phyloP scores from a whole-genome alignment of 176 grass and related monocot species.

The Sorghum bicolor region Sorghum_bicolor_NCBIv3 NC_012873.2:54537001-54537500 shows the following conservation, averaged over 20 bases:
- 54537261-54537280: not conserved
- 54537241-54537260: not conserved
- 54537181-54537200: not conserved
- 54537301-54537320: not conserved
- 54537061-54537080: not conserved
- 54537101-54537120: not conserved
- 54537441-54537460: not conserved
- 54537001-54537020: not conserved
- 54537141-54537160: not conserved
- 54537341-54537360: not conserved
- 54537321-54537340: not conserved
- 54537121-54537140: not conserved
- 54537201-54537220: not conserved
- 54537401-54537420: not conserved
- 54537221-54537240: not conserved
- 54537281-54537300: not conserved
- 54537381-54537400: not conserved
- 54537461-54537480: not conserved
- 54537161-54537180: conserved; percentile 6
- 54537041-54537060: not conserved
- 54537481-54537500: not conserved
- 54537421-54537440: not conserved
- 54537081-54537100: not conserved
- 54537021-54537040: not conserved
- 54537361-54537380: not conserved